Evolutionary conservation across 2,329 filamentous ascomycete genomes (phyloP).

Genomic region (Claviceps fusiformis): DNA sequence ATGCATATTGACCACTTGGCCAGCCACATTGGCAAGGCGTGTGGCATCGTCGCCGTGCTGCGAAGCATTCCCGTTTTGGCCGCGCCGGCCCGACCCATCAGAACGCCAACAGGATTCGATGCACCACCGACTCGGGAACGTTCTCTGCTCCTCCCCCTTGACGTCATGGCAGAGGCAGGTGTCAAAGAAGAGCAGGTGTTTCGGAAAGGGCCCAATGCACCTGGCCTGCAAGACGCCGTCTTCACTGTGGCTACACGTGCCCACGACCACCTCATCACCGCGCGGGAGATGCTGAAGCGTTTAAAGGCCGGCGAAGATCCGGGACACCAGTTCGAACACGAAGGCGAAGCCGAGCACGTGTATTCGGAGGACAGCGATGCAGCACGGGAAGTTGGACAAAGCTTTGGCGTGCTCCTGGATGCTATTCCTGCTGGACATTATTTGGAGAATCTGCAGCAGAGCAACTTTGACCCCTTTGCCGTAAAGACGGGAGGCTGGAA

Average conservation of each 20-base stretch:
- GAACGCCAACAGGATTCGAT: slow-evolving; percentile 25
- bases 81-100: slow-evolving; percentile 43
- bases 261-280: slow-evolving; percentile 91
- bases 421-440: slow-evolving; percentile 67
- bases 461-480: slow-evolving; percentile 73
- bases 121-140: slow-evolving; percentile 28
- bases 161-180: slow-evolving; percentile 72
- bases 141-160: slow-evolving; percentile 65
- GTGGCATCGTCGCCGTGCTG: slow-evolving; percentile 75
- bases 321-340: slow-evolving; percentile 81
- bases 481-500: slow-evolving; percentile 57
- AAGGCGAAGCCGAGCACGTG: slow-evolving; percentile 56
- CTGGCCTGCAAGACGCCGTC: slow-evolving; percentile 74
- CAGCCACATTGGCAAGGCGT: slow-evolving; percentile 88
- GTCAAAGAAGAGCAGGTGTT: slow-evolving; percentile 85
- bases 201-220: slow-evolving; percentile 61
- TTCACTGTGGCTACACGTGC: slow-evolving; percentile 88
- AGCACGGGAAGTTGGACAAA: slow-evolving; percentile 35
- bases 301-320: slow-evolving; percentile 59
- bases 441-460: slow-evolving; percentile 61
- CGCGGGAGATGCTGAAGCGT: slow-evolving; percentile 77
- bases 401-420: slow-evolving; percentile 70
- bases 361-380: slow-evolving; percentile 29
- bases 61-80: slow-evolving; percentile 81
- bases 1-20: slow-evolving; percentile 85